Base-by-base conservation (phyloP, 2,329 filamentous ascomycete species). In the Fusarium sp. region DNA sequence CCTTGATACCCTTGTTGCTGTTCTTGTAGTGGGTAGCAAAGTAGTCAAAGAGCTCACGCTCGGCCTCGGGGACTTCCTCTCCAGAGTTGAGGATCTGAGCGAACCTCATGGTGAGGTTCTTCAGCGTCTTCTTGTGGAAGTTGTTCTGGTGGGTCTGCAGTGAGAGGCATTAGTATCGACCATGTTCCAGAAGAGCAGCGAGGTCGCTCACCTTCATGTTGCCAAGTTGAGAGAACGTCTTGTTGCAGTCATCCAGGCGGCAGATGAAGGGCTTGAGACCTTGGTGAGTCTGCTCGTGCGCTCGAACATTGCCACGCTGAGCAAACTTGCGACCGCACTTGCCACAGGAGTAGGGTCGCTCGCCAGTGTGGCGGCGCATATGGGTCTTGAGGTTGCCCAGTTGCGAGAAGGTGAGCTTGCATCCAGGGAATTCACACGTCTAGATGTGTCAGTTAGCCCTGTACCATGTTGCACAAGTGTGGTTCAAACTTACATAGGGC, bases 1-100 rank as follows among this genome's bases (percentile, higher is more conserved):
- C 97, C 84, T 98, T 98, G 86, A 98, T 98, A 2, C 97, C 97
- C 83, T 98, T 98, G 88, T 98, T 98, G 84, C 93, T 95, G 84
- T 98, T 97, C 86, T 97, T 98, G 88, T 98, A 98, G n/a, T 98
- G 87, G 1, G 88, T 88, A 5, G 92, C 89, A 80, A 98, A 97
- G 84, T 98, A 97, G 76, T 93, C 90, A 86, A 93, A 95, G 60
- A 98, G 86, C 69, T 95, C 92, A 70, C 90, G 91, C 78, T 98
- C 94, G 6, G 84, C 82, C 40, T 91, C 88, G 0, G 89, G 86
- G n/a, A 95, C 76, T 14, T 81, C 73, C 13, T 80, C 90, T 6
- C 87, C 85, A 40, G 92, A 89, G n/a, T 86, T 87, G 63, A 92
- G 88, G 16, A 78, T 69, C 38, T 81, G 87, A 18, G 91, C 89